Conservation (phyloP, 352 stramenopile genomes). For the Elongisporangium anandrum region DNA sequence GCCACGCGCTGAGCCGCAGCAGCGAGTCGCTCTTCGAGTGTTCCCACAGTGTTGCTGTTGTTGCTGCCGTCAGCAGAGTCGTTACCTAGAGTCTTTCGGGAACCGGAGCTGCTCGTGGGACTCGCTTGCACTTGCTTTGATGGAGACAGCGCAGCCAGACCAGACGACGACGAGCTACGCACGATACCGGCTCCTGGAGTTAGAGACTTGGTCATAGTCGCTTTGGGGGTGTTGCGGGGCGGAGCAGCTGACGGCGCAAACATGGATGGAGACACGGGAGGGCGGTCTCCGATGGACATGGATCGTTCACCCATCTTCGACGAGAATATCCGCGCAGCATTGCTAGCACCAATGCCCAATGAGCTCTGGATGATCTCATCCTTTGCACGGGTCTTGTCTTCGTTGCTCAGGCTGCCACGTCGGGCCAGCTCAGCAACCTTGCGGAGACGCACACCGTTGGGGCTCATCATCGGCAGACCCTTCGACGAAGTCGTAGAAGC, state of each 20-base stretch:
- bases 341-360: constrained; percentile 63
- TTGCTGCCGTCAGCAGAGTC: constrained; percentile 3
- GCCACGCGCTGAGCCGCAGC: constrained; percentile 61
- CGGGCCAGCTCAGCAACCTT: constrained; percentile 79
- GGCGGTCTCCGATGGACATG: constrained; percentile 16
- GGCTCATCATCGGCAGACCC: constrained; percentile 79
- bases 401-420: constrained; percentile 69
- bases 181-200: constrained; percentile 51
- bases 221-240: constrained; percentile 47
- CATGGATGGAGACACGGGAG: constrained; percentile 33
- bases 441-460: constrained; percentile 63
- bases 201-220: constrained; percentile 44
- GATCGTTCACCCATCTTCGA: constrained; percentile 41
- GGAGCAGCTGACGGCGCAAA: constrained; percentile 36
- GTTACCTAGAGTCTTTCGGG: constrained; percentile 17
- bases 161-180: constrained; percentile 26
- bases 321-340: constrained; percentile 50
- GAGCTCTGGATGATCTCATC: constrained; percentile 88
- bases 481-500: constrained; percentile 55
- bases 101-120: constrained; percentile 15
- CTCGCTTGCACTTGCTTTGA: constrained; percentile 19
- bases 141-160: constrained; percentile 22
- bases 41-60: constrained; percentile 11
- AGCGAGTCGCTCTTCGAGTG: constrained; percentile 64
- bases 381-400: constrained; percentile 82